A percentile compares a stretch with the other conserved stretches of the same genome.
Conservation (phyloP, 73 alveolate species). For the Uronychia setigera region DNA sequence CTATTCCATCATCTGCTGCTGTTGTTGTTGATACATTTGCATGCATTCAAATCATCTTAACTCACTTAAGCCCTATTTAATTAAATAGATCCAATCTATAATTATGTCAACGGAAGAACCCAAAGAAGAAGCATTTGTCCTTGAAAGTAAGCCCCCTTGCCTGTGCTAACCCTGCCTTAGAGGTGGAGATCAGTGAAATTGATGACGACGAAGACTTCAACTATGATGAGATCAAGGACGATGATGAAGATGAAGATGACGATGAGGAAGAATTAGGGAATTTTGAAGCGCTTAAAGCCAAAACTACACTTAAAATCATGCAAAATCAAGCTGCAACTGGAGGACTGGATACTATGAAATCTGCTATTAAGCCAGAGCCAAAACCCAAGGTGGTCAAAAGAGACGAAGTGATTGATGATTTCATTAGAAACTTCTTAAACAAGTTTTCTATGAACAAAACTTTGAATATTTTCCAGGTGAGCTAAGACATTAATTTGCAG, state of each 20-base stretch:
- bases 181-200: slow-evolving; percentile 47
- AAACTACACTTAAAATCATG: slow-evolving; percentile 9
- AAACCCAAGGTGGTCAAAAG: slow-evolving; percentile 86
- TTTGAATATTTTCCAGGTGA: slow-evolving; percentile 85
- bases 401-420: slow-evolving; percentile 98
- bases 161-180: slow-evolving; percentile 16
- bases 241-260: slow-evolving; percentile 25
- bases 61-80: too few species aligned
- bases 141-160: slow-evolving; percentile 39
- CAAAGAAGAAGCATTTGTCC: slow-evolving; percentile 9
- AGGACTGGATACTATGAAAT: slow-evolving; percentile 31
- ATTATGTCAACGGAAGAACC: too few species aligned
- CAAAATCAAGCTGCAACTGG: slow-evolving; percentile 15
- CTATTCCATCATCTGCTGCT: too few species aligned
- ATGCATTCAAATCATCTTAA: too few species aligned
- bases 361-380: slow-evolving; percentile 41
- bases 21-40: too few species aligned
- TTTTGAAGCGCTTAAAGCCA: slow-evolving; percentile 59
- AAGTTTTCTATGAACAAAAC: slow-evolving; percentile 93
- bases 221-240: slow-evolving; percentile 44
- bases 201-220: slow-evolving; percentile 43
- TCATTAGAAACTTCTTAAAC: slow-evolving; percentile 96
- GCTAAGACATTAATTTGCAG: slow-evolving; percentile 52
- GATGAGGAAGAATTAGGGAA: slow-evolving; percentile 47
- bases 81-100: too few species aligned